Percentiles rank a stretch among this genome's conserved stretches.
Conservation (phyloP, 805 yeast species). For the Monosporozyma siamensis region DNA sequence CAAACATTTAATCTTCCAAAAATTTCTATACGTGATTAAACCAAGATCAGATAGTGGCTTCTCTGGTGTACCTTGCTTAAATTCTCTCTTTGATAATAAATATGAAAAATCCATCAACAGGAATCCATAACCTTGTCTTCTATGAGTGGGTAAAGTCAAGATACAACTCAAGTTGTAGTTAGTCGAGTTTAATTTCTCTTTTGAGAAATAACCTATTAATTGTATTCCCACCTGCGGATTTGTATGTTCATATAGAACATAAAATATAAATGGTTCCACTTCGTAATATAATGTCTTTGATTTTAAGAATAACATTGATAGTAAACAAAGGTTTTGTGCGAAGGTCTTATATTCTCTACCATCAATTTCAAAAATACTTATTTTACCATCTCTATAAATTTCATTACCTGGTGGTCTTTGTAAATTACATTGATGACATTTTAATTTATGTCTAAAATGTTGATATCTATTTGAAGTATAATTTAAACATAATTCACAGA, state of each 20-base stretch:
- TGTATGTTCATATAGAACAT: conserved; percentile 57
- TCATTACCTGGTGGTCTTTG: conserved; percentile 79
- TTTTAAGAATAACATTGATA: conserved; percentile 82
- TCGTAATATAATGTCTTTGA: conserved; percentile 90
- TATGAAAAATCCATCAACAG: conserved; percentile 86
- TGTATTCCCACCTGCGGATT: conserved; percentile 33
- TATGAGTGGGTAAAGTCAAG: conserved; percentile 78
- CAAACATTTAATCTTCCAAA: conserved; percentile 70
- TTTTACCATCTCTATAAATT: conserved; percentile 59
- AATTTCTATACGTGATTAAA: conserved; percentile 70
- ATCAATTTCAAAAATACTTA: conserved; percentile 84
- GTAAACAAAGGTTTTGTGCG: conserved; percentile 81
- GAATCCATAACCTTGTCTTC: conserved; percentile 82
- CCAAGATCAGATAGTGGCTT: conserved; percentile 89
- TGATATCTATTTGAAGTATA: conserved; percentile 65
- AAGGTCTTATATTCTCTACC: conserved; percentile 75
- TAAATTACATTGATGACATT: conserved; percentile 48
- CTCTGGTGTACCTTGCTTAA: conserved; percentile 83
- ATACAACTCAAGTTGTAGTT: conserved; percentile 86
- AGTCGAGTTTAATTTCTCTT: conserved; percentile 64
- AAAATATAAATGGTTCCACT: conserved; percentile 90
- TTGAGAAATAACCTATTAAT: conserved; percentile 91
- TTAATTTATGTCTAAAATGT: conserved; percentile 58
- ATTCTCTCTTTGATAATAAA: conserved; percentile 62
- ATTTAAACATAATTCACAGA: conserved; percentile 79